Evolutionary conservation across 306 rosid species (phyloP), one percentile per base, ranked within the genome.

Genomic region (Cicer judaicum): DNA sequence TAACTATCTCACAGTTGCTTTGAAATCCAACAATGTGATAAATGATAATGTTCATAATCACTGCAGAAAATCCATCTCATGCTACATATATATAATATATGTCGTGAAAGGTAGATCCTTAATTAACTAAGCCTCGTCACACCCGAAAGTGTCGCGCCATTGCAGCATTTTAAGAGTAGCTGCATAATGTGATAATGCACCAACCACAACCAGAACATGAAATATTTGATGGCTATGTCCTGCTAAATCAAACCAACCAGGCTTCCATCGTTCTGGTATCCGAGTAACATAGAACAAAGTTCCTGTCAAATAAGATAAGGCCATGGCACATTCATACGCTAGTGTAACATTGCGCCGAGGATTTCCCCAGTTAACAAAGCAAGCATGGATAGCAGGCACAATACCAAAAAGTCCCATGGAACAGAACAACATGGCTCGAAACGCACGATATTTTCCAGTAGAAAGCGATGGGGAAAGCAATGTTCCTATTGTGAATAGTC

Each of bases 171-270:
- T 74, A 44, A 92, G 89, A 7, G 96, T 74, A 24, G 97, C 97
- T 19, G 81, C 96, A 68, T 94, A 94, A 87, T 92, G 99, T 10
- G 97, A 77, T 52, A 90, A 74, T 9, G 97, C 99, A 10, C 99
- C 99, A 78, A 86, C 62, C 39, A 94, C 92, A 41, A 94, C 97
- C 42, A 94, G 73, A 60, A 84, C 85, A 81, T 94, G 99, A 78
- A 94, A 94, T 43, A 94, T 84, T 61, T 94, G 97, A 65, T 94
- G 99, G 68, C 99, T 94, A 48, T 94, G 99, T 1, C 99, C 99
- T 0, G 96, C 97, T 64, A 94, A 65, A 65, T 94, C 97, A 63
- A 94, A 94, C 90, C 93, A 86, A 2, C 97, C 97, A 0, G 99
- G 99, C 73, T 46, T 83, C 93, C 95, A 92, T 70, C 97, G 78